A percentile compares a stretch with the other conserved stretches of the same genome.
Evolutionary conservation across 2,329 filamentous ascomycete genomes (phyloP).

Genomic region (Cladosporium cucumerinum): DNA sequence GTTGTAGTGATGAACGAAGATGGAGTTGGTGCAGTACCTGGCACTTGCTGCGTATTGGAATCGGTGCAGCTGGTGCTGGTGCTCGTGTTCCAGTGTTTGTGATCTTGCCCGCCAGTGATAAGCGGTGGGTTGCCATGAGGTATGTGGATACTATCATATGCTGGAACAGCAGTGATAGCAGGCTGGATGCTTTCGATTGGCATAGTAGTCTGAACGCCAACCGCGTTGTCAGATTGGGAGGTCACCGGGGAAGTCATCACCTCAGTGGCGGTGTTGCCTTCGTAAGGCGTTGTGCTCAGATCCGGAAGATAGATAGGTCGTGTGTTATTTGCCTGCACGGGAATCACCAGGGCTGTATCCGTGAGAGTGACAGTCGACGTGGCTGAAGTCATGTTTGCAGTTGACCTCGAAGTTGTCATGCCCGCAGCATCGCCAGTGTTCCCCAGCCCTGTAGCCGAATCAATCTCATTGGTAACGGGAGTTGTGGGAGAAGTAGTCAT

Average conservation of each 20-base stretch:
- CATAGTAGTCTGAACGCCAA: no score
- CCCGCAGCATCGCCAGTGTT: not conserved
- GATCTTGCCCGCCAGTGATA: not conserved
- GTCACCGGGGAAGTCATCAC: not conserved
- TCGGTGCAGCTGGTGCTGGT: not conserved
- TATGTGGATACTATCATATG: not conserved
- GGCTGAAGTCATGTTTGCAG: not conserved
- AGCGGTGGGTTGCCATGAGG: not conserved
- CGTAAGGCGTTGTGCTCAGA: not conserved
- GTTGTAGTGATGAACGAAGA: not conserved
- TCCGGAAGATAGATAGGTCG: not conserved
- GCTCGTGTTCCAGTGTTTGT: not conserved
- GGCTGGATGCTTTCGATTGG: not conserved
- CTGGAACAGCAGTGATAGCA: not conserved
- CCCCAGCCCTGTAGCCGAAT: not conserved
- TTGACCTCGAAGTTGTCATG: not conserved
- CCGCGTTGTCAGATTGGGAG: not conserved
- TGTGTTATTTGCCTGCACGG: not conserved
- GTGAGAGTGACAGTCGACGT: not conserved
- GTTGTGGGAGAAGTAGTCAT: no score
- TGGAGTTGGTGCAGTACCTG: not conserved
- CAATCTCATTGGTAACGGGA: not conserved
- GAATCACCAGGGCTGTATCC: not conserved
- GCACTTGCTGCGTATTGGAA: not conserved
- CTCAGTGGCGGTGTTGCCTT: not conserved